These are phyloP conservation scores for Oryza glaberrima DNA, from an alignment of 176 grass and related monocot genomes.

Conservation along the genomic window DNA sequence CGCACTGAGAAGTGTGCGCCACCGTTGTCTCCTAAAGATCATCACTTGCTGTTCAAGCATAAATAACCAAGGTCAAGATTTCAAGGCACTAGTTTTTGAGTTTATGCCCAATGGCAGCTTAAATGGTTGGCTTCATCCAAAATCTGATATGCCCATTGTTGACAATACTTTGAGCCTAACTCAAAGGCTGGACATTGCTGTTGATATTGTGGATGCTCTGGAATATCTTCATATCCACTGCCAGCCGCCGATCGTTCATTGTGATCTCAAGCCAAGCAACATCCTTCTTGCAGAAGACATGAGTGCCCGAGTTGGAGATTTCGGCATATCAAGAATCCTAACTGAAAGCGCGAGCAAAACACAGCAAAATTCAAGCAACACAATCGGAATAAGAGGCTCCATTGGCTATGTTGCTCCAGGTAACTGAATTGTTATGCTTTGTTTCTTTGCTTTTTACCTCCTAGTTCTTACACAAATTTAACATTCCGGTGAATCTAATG, in stretches of 20 bases:
- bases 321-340: conserved; percentile 52
- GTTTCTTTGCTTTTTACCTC: not conserved
- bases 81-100: conserved; percentile 45
- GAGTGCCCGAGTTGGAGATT: conserved; percentile 55
- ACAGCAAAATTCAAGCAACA: conserved; percentile 3
- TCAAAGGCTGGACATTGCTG: conserved; percentile 27
- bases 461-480: not conserved
- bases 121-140: conserved; percentile 44
- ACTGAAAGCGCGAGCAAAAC: not conserved
- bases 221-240: conserved; percentile 47
- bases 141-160: not conserved
- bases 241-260: conserved; percentile 44
- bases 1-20: conserved; percentile 22
- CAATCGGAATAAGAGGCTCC: conserved; percentile 42
- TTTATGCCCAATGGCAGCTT: conserved; percentile 39
- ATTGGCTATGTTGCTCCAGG: conserved; percentile 61
- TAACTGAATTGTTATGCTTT: not conserved
- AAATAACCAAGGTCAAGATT: conserved; percentile 42
- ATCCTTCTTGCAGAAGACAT: conserved; percentile 62
- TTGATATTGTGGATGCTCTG: conserved; percentile 25
- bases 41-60: conserved; percentile 46
- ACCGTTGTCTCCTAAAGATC: conserved; percentile 43
- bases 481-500: not conserved
- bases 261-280: conserved; percentile 70
- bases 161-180: conserved; percentile 15